phyloP scores from a whole-genome alignment of 768 basidiomycete genomes.

The Kwoniella sp. region DNA sequence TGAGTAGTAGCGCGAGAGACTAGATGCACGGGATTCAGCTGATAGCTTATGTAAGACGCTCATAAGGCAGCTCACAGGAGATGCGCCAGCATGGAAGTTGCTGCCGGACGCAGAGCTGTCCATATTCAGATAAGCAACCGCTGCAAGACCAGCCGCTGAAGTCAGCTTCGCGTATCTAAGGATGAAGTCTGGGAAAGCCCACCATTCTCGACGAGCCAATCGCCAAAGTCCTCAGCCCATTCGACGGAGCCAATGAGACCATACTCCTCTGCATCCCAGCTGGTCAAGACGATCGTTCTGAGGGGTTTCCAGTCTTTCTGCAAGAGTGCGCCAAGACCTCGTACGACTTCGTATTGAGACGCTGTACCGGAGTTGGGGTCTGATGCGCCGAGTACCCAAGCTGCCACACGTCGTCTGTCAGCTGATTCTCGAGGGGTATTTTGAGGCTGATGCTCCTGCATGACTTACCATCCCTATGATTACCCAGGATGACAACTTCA shows the following conservation, averaged over 20 bases:
- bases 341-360: constrained; percentile 73
- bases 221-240: constrained; percentile 87
- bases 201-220: constrained; percentile 71
- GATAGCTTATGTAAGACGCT: too few species aligned
- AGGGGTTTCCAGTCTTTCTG: constrained; percentile 80
- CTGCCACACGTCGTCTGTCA: constrained; percentile 34
- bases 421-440: background rate
- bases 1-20: constrained; percentile 76
- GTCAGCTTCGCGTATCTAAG: background rate
- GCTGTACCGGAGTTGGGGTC: constrained; percentile 70
- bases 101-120: constrained; percentile 70
- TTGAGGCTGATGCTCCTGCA: too few species aligned
- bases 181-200: background rate
- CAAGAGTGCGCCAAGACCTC: constrained; percentile 70
- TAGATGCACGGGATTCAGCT: background rate
- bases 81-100: constrained; percentile 63
- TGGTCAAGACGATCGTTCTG: constrained; percentile 70
- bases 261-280: constrained; percentile 72
- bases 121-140: constrained; percentile 84
- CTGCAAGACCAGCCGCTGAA: constrained; percentile 40
- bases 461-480: constrained; percentile 78
- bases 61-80: constrained; percentile 59
- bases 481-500: constrained; percentile 83
- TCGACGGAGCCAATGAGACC: constrained; percentile 74
- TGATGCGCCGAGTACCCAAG: constrained; percentile 70